A percentile compares a stretch with the other conserved stretches of the same genome.
Evolutionary conservation across 2,329 filamentous ascomycete genomes (phyloP).

Genomic region (Tolypocladium capitatum): DNA sequence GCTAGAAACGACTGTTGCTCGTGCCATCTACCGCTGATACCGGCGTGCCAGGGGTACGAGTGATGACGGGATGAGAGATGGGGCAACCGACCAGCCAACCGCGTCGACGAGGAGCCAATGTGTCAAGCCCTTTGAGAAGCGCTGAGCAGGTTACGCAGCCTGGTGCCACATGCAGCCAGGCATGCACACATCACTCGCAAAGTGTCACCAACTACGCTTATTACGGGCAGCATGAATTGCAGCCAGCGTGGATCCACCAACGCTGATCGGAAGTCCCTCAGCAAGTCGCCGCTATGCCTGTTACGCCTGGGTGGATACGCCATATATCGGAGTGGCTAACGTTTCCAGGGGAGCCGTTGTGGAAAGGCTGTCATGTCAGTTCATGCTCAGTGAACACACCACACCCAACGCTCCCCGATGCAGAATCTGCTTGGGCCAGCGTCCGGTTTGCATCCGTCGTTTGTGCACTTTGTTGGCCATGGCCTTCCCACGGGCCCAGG

Average conservation of each 20-base stretch:
- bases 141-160: constrained; percentile 6
- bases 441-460: background rate
- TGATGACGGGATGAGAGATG: constrained; percentile 1
- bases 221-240: constrained; percentile 5
- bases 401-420: background rate
- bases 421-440: background rate
- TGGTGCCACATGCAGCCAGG: constrained; percentile 7
- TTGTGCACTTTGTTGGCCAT: background rate
- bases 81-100: constrained; percentile 2
- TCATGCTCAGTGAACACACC: background rate
- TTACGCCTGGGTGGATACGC: constrained; percentile 6
- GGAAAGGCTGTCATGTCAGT: background rate
- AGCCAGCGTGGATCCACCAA: constrained; percentile 4
- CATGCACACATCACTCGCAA: constrained; percentile 3
- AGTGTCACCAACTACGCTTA: constrained; percentile 6
- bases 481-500: background rate
- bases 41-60: background rate
- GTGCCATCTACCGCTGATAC: background rate
- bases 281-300: constrained; percentile 6
- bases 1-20: background rate
- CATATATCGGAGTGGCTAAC: constrained; percentile 4
- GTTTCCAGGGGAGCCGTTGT: background rate
- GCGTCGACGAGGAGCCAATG: constrained; percentile 1
- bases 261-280: constrained; percentile 8
- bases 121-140: constrained; percentile 5